Evolutionary conservation across 2,329 filamentous ascomycete species (phyloP), one percentile per base, ranked within the genome.

Genomic region (Colletotrichum eleusines): DNA sequence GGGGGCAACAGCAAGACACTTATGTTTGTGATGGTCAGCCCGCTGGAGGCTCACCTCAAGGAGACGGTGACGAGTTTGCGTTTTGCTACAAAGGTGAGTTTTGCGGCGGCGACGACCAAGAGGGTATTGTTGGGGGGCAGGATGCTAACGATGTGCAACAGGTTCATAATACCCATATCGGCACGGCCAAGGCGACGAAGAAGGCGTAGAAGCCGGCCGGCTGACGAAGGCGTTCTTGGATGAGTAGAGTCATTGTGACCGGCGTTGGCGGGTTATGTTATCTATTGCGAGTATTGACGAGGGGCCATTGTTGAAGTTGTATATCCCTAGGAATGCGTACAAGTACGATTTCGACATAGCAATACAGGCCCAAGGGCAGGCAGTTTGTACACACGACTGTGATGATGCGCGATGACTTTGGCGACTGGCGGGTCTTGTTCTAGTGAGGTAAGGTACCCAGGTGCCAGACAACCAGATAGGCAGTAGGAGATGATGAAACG

Each of bases 21-120:
- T 76, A 99, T 99, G 96, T 97, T 99, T 80, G 94, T 98, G 79
- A 98, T 98, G 95, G 93, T 97, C 67, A 96, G 92, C 75, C 96
- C 96, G 42, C 84, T 98, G 70, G 93, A 97, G 83, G 92, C 91
- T 7, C 96, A 98, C 83, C 85, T 98, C 74, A 92, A 92, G 77
- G 96, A 99, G 85, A 98, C 95, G 3, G 85, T 98, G 79, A 97
- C 95, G 54, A 98, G 94, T 85, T 86, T 99, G 81, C 92, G 96
- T 77, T 99, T 99, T 81, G 96, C 96, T 20, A 97, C 94, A 42
- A 98, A 97, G 88, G 94, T 94, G 81, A 78, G 84, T 77, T 66
- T 33, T 44, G 42, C 18, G 8, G 14, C 38, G 16, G n/a, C n/a
- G 1, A 14, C 0, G 11, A n/a, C 42, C 8, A 3, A n/a, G 18